Base-by-base conservation (phyloP, 2,329 filamentous ascomycete genomes). In the Alternaria ethzedia region DNA sequence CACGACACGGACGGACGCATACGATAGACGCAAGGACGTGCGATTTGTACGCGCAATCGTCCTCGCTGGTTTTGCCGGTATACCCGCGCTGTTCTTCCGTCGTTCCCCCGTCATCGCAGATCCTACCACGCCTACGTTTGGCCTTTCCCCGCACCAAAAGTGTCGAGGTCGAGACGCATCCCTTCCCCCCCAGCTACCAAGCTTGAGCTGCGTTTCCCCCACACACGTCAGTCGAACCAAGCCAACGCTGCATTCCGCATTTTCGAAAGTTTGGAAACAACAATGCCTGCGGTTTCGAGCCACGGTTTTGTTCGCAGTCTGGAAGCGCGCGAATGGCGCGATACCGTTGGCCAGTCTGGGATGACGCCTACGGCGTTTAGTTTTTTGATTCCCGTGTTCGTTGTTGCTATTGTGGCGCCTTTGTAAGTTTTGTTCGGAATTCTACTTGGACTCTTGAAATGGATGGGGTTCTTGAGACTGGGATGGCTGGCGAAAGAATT, bases 311-410 rank as follows among this genome's bases (percentile, higher is more conserved):
- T 55, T 12, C 45, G 50, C 20, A 28, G 43, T 21, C 59, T 70
- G n/a, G 59, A 54, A 15, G 58, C 54, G 20, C 60, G 68, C 44
- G 68, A 69, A 63, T 69, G 66, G 68, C 58, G 51, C 17, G 43
- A 69, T 20, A 70, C 68, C 3, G 66, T 70, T 4, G 68, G 68
- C 8, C 64, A 65, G 56, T 69, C 69, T 47, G 63, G 69, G 20
- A 66, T 76, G 59, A 73, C 73, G n/a, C 67, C 72, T 7, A 75
- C 70, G 9, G 72, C 75, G 5, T 71, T 77, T 51, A 69, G 69
- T 2, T 77, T 78, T 28, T 54, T 78, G 23, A 68, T 76, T 23
- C 75, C 75, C 0, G 65, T 78, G 1, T 72, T 78, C 17, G 54
- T 75, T 5, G 63, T 76, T 21, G 71, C 76, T 23, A 64, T 78